phyloP scores from a whole-genome alignment of 805 yeast genomes.

The Saccharomycopsis babjevae region DNA sequence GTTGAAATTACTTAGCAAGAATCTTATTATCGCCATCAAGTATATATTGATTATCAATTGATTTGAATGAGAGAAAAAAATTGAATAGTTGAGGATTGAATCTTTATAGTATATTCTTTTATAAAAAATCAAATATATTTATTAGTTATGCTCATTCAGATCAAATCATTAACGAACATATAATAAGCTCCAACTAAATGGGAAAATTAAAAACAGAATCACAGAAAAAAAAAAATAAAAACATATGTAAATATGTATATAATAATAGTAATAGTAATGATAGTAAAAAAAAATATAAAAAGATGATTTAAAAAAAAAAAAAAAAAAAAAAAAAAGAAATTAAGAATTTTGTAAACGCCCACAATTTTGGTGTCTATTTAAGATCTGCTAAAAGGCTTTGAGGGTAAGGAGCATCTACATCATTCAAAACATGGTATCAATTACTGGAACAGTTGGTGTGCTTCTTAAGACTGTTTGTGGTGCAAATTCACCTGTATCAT shows the following conservation, averaged over 20 bases:
- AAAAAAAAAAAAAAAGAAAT: neutral
- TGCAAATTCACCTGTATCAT: constrained; percentile 45
- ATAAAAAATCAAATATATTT: neutral
- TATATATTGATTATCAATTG: neutral
- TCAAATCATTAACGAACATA: neutral
- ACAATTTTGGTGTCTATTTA: neutral
- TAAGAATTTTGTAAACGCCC: neutral
- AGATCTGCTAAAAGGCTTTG: neutral
- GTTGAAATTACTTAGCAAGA: neutral
- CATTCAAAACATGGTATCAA: constrained; percentile 37
- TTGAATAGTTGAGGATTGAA: too few species aligned
- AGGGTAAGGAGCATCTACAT: neutral
- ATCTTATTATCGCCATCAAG: neutral
- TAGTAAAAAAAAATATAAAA: neutral
- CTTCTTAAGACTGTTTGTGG: constrained; percentile 28
- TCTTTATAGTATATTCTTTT: neutral
- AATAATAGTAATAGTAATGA: too few species aligned
- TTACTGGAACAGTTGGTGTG: constrained; percentile 42
- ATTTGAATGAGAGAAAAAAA: neutral
- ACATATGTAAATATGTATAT: too few species aligned
- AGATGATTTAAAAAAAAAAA: neutral
- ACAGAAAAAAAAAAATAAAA: neutral
- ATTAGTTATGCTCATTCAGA: neutral
- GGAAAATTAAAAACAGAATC: neutral
- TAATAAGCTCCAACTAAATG: neutral